Percentiles rank a stretch among this genome's conserved stretches.
Evolutionary conservation across 208 protist species (phyloP).

Genomic region (Endotrypanum monterogeii): DNA sequence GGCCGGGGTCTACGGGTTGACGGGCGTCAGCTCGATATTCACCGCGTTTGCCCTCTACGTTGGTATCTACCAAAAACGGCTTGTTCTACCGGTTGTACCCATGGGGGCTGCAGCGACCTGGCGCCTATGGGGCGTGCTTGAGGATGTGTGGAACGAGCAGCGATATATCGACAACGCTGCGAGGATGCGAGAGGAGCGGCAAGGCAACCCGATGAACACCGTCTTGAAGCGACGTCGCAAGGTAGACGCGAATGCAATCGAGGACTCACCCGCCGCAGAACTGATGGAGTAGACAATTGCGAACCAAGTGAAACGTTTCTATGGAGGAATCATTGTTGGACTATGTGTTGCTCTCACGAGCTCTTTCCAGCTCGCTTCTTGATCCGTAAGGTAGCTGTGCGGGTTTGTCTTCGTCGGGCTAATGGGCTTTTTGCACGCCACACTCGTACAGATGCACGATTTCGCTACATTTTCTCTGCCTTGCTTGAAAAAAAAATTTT

Average conservation of each 20-base stretch:
- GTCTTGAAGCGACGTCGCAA: conserved; percentile 59
- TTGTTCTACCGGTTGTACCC: conserved; percentile 69
- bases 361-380: neutral
- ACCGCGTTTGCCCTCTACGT: conserved; percentile 64
- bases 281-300: conserved; percentile 20
- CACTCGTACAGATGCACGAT: neutral
- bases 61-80: conserved; percentile 66
- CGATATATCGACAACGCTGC: conserved; percentile 81
- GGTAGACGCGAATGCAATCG: conserved; percentile 30
- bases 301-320: neutral
- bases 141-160: conserved; percentile 79
- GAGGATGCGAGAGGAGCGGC: conserved; percentile 59
- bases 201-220: conserved; percentile 78
- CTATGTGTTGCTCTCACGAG: neutral
- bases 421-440: too few relatives aligned
- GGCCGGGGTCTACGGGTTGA: conserved; percentile 70
- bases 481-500: neutral
- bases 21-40: conserved; percentile 56
- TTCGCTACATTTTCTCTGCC: neutral
- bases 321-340: neutral
- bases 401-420: neutral
- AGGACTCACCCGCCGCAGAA: conserved; percentile 31
- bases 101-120: conserved; percentile 65
- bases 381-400: neutral
- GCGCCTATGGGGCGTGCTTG: conserved; percentile 71